phyloP scores from a whole-genome alignment of 2,329 filamentous ascomycete species.

The Teratosphaeria nubilosa region DNA sequence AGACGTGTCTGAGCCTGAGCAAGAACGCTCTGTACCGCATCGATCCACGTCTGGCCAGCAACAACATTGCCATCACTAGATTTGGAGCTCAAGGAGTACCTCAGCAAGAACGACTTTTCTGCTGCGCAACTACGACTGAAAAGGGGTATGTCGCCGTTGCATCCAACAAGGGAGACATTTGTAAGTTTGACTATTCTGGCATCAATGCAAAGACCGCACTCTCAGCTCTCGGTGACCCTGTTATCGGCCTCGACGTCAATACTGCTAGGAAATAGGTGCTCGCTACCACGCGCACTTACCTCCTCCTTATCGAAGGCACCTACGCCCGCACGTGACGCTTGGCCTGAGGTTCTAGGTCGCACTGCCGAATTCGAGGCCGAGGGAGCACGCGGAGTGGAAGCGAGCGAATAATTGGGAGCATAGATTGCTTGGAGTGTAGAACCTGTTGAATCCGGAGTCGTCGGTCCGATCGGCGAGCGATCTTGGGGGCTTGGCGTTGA shows the following conservation, averaged over 20 bases:
- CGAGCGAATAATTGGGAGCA: constrained; percentile 29
- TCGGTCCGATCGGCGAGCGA: constrained; percentile 13
- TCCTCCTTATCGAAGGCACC: constrained; percentile 94
- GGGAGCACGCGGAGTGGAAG: constrained; percentile 17
- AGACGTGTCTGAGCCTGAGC: constrained; percentile 89
- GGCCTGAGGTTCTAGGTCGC: too few relatives aligned
- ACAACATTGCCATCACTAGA: constrained; percentile 96
- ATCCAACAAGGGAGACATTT: constrained; percentile 94
- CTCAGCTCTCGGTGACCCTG: constrained; percentile 86
- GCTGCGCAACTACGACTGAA: constrained; percentile 85
- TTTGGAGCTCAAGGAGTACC: constrained; percentile 86
- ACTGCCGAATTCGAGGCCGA: constrained; percentile 7
- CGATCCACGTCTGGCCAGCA: constrained; percentile 78
- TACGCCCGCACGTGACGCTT: too few relatives aligned
- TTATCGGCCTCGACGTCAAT: constrained; percentile 88
- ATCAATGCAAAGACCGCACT: constrained; percentile 98
- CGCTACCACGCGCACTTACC: constrained; percentile 89
- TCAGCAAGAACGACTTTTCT: constrained; percentile 94
- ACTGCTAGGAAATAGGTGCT: constrained; percentile 94
- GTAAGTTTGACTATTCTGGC: constrained; percentile 88
- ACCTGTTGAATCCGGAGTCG: constrained; percentile 28
- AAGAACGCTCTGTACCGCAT: constrained; percentile 87
- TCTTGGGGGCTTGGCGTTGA: constrained; percentile 23
- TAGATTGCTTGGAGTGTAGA: constrained; percentile 27
- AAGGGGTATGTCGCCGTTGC: constrained; percentile 96